Base-by-base conservation (phyloP, 345 rosid species). In the Turnera subulata region DNA sequence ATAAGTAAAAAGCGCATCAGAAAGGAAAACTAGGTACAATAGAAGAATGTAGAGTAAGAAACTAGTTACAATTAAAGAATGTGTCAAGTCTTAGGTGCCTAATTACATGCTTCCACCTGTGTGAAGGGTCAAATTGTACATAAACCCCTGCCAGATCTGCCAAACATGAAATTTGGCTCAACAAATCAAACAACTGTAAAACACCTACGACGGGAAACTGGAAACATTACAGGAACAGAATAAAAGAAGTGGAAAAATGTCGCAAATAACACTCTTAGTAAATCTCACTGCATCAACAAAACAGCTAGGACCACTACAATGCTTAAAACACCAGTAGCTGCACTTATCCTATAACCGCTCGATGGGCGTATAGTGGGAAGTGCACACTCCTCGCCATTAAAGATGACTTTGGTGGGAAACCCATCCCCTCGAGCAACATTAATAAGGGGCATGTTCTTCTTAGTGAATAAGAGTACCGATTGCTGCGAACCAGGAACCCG, bases 401-500 rank as follows among this genome's bases (percentile, higher is more conserved):
- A 75, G 40, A 71, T 2, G 10, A 78, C 66, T 56, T 61, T 73
- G 5, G 77, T 59, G 1, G 85, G 85, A 49, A 81, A 78, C 6
- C 80, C 80, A 49, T 78, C 82, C 5, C 73, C 69, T 0, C n/a
- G 29, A 11, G 67, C 64, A 44, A 65, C 59, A 19, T 73, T 33
- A 48, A 81, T 50, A 8, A 43, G 46, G 5, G 80, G 74, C 1
- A 69, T 78, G 2, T 15, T 40, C 58, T 66, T 57, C 72, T 75
- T 81, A 1, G 66, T 39, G 61, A 78, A 81, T 5, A 68, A 72
- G 52, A 81, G 63, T 8, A 78, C 69, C 4, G 81, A 78, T 21
- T 81, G 86, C 16, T 66, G 84, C 32, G 72, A 48, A 0, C 86
- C 90, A 0, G 90, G 86, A 13, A 81, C 62, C 22, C 60, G 70